Evolutionary conservation across 2,329 filamentous ascomycete species (phyloP).

Genomic region (Trichoderma sp.): DNA sequence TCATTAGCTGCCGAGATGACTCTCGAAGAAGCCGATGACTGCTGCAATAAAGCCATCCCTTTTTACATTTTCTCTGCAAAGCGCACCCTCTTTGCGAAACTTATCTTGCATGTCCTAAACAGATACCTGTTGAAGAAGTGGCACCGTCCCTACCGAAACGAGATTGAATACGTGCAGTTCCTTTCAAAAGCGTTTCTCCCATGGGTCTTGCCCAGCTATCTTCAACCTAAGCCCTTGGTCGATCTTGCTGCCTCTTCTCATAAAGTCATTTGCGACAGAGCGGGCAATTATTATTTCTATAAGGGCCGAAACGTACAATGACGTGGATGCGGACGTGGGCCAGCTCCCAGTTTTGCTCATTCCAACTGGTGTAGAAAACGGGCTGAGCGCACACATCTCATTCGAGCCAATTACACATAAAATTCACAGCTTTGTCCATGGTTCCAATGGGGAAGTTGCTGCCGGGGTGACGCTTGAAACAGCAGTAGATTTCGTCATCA

Average conservation of each 20-base stretch:
- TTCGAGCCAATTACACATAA: not conserved
- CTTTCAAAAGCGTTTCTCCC: conserved; percentile 15
- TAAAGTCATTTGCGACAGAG: too few relatives aligned
- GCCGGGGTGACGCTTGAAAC: not conserved
- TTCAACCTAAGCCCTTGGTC: not conserved
- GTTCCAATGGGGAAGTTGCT: not conserved
- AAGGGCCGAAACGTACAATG: not conserved
- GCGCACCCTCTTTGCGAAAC: too few relatives aligned
- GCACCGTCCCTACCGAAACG: conserved; percentile 18
- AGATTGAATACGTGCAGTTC: conserved; percentile 21
- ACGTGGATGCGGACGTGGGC: not conserved
- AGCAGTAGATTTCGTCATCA: not conserved
- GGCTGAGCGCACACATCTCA: not conserved
- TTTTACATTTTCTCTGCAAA: not conserved
- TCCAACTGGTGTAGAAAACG: not conserved
- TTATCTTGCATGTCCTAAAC: too few relatives aligned
- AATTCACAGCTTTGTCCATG: not conserved
- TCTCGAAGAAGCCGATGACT: too few relatives aligned
- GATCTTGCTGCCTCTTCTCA: too few relatives aligned
- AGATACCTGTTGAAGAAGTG: too few relatives aligned
- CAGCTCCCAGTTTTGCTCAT: not conserved
- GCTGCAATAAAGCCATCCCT: not conserved
- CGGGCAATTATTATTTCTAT: not conserved
- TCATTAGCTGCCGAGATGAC: too few relatives aligned
- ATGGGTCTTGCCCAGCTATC: not conserved